Base-by-base conservation (phyloP, 2,329 filamentous ascomycete genomes). In the Zymoseptoria passerinii region DNA sequence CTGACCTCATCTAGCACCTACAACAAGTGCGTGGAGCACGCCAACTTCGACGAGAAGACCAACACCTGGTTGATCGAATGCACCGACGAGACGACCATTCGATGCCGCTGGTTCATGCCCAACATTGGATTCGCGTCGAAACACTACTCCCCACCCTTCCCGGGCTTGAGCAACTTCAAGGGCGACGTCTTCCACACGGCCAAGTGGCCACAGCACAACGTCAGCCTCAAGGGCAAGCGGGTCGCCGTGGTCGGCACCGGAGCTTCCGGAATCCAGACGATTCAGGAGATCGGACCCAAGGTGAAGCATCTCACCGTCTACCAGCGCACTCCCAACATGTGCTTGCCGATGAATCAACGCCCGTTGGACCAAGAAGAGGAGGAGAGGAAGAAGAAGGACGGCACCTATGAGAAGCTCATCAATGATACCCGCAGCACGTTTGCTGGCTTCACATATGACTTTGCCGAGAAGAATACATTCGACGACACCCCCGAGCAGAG, bases 181-280 rank as follows among this genome's bases (percentile, higher is more conserved):
- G 85, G 85, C 16, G 70, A 78, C 16, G 75, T 84, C 3, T 80
- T 19, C 64, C 83, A 48, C 71, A 77, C 50, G 68, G 85, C 54
- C 78, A 78, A 68, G 81, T 84, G 66, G 81, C 84, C 64, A 75
- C 75, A 57, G 72, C 77, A 19, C 1, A 75, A 79, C 4, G 74
- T 86, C 19, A 75, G 80, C 55, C 76, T 85, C 19, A 76, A 76
- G 51, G 78, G 77, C 50, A 87, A 87, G 69, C 76, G 78, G 9
- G 78, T 83, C 54, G 84, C 80, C 10, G 78, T 87, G 55, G 81
- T 88, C 40, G 85, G 85, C 10, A 86, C 83, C 0, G 85, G 85
- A 1, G 81, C 83, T 0, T 83, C 83, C 0, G 84, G 84, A 1
- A 80, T 87, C 2, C 85, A 88, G 65, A 79, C 85, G 28, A 77